A percentile compares a stretch with the other conserved stretches of the same genome.
phyloP scores from a whole-genome alignment of 2,329 filamentous ascomycete genomes.

The Aspergillus sp. region DNA sequence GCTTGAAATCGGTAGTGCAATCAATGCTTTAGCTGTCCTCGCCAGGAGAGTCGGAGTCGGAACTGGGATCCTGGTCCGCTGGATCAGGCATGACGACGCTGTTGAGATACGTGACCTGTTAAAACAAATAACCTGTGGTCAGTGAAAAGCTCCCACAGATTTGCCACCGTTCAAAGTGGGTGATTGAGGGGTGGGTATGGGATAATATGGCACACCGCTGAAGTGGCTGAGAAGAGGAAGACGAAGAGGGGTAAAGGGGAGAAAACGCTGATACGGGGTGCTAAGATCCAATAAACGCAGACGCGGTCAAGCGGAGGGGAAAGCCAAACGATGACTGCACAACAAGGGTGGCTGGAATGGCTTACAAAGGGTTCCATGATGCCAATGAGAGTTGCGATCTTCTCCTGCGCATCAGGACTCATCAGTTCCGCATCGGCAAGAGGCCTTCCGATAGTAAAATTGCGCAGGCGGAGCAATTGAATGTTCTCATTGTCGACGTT shows the following conservation, averaged over 20 bases:
- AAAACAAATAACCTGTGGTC: slow-evolving; percentile 18
- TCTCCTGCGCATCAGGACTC: slow-evolving; percentile 57
- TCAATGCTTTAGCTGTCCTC: background rate
- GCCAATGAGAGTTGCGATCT: slow-evolving; percentile 60
- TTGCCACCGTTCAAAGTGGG: slow-evolving; percentile 5
- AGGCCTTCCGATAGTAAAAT: slow-evolving; percentile 67
- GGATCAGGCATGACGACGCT: slow-evolving; percentile 69
- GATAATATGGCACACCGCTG: slow-evolving; percentile 13
- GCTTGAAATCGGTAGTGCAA: background rate
- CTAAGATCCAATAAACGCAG: slow-evolving; percentile 20
- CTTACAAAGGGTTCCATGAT: slow-evolving; percentile 77
- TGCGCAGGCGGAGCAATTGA: slow-evolving; percentile 71
- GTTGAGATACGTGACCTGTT: slow-evolving; percentile 66
- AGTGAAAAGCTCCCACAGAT: slow-evolving; percentile 11
- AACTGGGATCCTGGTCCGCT: slow-evolving; percentile 38
- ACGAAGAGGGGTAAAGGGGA: slow-evolving; percentile 9
- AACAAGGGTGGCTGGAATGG: slow-evolving; percentile 21
- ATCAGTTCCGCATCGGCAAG: slow-evolving; percentile 63
- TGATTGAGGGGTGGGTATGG: slow-evolving; percentile 11
- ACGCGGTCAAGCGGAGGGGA: slow-evolving; percentile 14
- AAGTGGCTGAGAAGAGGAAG: slow-evolving; percentile 12
- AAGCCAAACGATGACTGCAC: slow-evolving; percentile 17
- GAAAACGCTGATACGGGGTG: slow-evolving; percentile 11
- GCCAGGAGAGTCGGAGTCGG: slow-evolving; percentile 21
- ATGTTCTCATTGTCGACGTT: slow-evolving; percentile 71